These are phyloP conservation scores for Priceomyces haplophilus DNA, from an alignment of 805 yeast genomes.

Conservation along the genomic window DNA sequence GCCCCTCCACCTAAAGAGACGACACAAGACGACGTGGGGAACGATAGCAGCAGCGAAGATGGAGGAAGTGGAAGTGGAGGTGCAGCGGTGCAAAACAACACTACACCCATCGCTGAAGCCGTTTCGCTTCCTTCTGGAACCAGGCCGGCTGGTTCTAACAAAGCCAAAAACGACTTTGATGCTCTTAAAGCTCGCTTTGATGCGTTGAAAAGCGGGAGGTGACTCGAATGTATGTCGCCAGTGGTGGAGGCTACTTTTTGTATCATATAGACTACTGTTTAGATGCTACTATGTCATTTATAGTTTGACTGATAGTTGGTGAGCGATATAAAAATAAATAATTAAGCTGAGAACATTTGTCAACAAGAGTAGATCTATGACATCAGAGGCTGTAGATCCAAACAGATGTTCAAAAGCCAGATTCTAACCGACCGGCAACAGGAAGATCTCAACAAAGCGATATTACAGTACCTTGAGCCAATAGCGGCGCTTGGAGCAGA, in stretches of 20 bases:
- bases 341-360: neutral
- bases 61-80: conserved; percentile 27
- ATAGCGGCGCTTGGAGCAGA: conserved; percentile 19
- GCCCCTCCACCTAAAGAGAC: conserved; percentile 11
- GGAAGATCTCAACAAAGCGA: conserved; percentile 45
- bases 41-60: conserved; percentile 28
- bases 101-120: conserved; percentile 20
- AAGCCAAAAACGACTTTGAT: conserved; percentile 52
- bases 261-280: neutral
- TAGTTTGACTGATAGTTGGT: neutral
- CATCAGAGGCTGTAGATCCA: neutral
- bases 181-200: conserved; percentile 69
- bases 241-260: neutral
- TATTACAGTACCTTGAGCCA: conserved; percentile 47
- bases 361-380: neutral
- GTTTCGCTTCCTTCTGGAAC: too few species aligned
- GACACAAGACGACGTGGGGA: conserved; percentile 14
- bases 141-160: conserved; percentile 22
- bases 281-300: neutral
- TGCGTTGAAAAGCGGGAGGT: conserved; percentile 49
- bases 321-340: conserved; percentile 2
- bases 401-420: conserved; percentile 7
- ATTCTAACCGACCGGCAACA: conserved; percentile 43
- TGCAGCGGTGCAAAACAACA: conserved; percentile 13
- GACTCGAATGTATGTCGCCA: neutral